Evolutionary conservation across 2,329 filamentous ascomycete genomes (phyloP).

Genomic region (Aspergillaceae sp.): DNA sequence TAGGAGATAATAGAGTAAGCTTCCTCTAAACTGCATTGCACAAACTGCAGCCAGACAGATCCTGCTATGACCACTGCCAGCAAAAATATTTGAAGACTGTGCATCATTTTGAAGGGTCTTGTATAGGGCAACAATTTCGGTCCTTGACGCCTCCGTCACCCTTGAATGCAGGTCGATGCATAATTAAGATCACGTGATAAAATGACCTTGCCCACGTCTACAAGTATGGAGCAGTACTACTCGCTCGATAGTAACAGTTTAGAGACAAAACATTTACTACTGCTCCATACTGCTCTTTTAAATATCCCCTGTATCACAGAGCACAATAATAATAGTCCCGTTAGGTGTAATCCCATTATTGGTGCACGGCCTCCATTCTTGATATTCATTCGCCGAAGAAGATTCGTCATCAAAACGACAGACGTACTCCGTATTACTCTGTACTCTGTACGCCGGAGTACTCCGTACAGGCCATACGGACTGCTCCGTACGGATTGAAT

Average conservation of each 20-base stretch:
- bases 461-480: too few relatives aligned
- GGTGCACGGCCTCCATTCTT: constrained; percentile 13
- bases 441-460: background rate
- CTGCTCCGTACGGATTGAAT: too few relatives aligned
- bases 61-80: background rate
- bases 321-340: background rate
- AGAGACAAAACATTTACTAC: too few relatives aligned
- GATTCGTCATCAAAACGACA: constrained; percentile 23
- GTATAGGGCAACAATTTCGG: background rate
- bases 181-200: background rate
- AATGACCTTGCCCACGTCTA: too few relatives aligned
- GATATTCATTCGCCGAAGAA: constrained; percentile 17
- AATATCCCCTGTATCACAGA: too few relatives aligned
- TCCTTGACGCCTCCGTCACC: background rate
- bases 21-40: background rate
- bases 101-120: background rate
- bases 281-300: too few relatives aligned
- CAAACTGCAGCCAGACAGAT: background rate
- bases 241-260: too few relatives aligned
- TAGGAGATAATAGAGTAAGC: background rate
- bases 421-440: background rate
- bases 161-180: background rate
- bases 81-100: background rate
- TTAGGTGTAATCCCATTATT: background rate
- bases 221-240: too few relatives aligned